These are phyloP conservation scores for Alternaria longipes DNA, from an alignment of 2,329 filamentous ascomycete genomes.

Conservation along the genomic window DNA sequence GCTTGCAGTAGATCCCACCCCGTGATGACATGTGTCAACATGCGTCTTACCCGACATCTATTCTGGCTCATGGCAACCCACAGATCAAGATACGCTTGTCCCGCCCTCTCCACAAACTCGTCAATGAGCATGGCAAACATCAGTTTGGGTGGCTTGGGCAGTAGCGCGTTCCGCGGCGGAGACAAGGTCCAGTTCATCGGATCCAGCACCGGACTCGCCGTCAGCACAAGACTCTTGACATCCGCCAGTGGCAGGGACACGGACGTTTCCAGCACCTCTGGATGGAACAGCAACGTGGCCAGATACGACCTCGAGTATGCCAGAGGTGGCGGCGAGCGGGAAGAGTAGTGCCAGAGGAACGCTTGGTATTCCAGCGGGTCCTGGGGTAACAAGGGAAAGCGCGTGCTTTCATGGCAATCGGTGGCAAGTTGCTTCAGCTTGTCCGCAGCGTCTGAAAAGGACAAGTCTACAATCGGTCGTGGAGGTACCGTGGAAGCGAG, in stretches of 20 bases:
- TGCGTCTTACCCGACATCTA: constrained; percentile 85
- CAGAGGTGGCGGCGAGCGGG: constrained; percentile 81
- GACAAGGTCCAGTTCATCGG: constrained; percentile 80
- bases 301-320: constrained; percentile 84
- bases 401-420: constrained; percentile 70
- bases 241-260: constrained; percentile 83
- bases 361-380: constrained; percentile 59
- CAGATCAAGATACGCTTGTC: constrained; percentile 80
- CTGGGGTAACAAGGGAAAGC: constrained; percentile 38
- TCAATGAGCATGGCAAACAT: constrained; percentile 75
- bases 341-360: constrained; percentile 77
- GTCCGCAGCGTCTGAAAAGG: constrained; percentile 74
- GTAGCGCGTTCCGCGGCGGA: constrained; percentile 46
- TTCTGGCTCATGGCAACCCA: constrained; percentile 90
- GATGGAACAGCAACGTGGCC: constrained; percentile 77
- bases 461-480: constrained; percentile 82
- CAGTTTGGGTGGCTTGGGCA: constrained; percentile 76
- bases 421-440: constrained; percentile 75
- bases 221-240: constrained; percentile 78
- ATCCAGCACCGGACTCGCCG: constrained; percentile 75
- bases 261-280: constrained; percentile 70
- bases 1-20: constrained; percentile 86
- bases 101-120: constrained; percentile 65
- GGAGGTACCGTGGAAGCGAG: constrained; percentile 94
- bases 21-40: constrained; percentile 81